Conservation (phyloP, 371 early-diverging fungal genomes). For the Syncephalastrum contaminatum region DNA sequence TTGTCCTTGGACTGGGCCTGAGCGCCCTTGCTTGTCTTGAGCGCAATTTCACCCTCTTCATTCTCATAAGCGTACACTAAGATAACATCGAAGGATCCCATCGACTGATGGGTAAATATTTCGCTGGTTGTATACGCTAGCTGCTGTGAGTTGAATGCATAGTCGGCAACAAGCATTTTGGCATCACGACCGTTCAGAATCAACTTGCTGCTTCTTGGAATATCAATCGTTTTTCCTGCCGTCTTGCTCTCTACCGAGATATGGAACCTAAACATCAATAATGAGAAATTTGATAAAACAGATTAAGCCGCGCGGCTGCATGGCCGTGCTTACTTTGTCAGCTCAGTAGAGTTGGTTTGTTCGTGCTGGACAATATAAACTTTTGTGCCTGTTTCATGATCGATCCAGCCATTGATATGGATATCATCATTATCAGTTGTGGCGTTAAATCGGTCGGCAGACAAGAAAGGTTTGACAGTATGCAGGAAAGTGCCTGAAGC, state of each 20-base stretch:
- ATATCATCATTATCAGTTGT: conserved; percentile 10
- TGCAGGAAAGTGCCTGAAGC: conserved; percentile 17
- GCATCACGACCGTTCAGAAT: conserved; percentile 13
- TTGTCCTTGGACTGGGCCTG: conserved; percentile 1
- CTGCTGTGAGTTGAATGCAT: conserved; percentile 12
- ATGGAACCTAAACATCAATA: conserved; percentile 7
- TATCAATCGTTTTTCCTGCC: conserved; percentile 1
- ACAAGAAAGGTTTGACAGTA: conserved; percentile 17
- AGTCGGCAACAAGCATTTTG: conserved; percentile 11
- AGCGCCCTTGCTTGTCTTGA: conserved; percentile 4
- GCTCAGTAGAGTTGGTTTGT: conserved; percentile 3
- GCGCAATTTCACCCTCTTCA: conserved; percentile 11
- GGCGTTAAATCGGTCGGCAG: conserved; percentile 11
- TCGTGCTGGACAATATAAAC: conserved; percentile 20
- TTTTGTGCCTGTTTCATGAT: conserved; percentile 8
- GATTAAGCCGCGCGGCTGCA: too few species aligned
- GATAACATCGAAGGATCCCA: conserved; percentile 9
- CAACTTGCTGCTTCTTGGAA: conserved; percentile 6
- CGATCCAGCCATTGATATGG: conserved; percentile 12
- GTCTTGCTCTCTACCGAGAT: conserved; percentile 4
- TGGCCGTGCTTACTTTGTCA: conserved; percentile 8
- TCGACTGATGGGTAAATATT: conserved; percentile 10
- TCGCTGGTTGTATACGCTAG: conserved; percentile 12
- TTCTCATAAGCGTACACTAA: conserved; percentile 8
- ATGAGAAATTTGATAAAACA: neutral